Evolutionary conservation across 768 basidiomycete genomes (phyloP), one percentile per base, ranked within the genome.

Genomic region (Trametes maxima): DNA sequence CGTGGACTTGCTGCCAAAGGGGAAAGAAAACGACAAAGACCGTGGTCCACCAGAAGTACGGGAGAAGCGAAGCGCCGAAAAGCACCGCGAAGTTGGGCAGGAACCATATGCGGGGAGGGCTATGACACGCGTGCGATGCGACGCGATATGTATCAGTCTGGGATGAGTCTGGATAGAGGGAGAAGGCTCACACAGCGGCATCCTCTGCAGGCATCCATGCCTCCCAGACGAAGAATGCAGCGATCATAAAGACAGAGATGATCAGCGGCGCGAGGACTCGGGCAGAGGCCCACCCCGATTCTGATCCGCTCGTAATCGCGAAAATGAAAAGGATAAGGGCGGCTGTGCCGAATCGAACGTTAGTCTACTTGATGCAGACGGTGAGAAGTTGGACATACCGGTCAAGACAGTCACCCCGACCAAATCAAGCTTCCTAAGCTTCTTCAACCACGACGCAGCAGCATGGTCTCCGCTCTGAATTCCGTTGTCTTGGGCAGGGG

Each of bases 221-320:
- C 62, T 79, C 77, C 69, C 70, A 78, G 47, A 75, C 51, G 70
- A 79, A 77, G 70, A 80, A 80, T 1, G 35, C 70, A 39, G 68
- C 66, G 33, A 69, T 65, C 28, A 77, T 63, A 24, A 72, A 53
- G 60, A 77, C 67, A 19, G 77, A 72, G 37, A 80, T 62, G 55
- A 79, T 62, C 55, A 80, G 72, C 0, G 79, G 77, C 7, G 74
- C 75, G 39, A 79, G 69, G 52, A 78, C 75, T 21, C 67, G 58
- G 0, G 76, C 75, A 0, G 68, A 69, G 3, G 51, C 60, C 78
- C 78, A 80, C 4, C 77, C 76, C 25, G 69, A 68, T 12, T 69
- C 74, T 0, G 77, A 74, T 13, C 78, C 78, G 39, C 67, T 65
- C 10, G 70, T 75, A 37, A 75, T 62, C 8, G 71, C 72, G 45